phyloP scores from a whole-genome alignment of 2,329 filamentous ascomycete species.

The Scytalidium sp. region DNA sequence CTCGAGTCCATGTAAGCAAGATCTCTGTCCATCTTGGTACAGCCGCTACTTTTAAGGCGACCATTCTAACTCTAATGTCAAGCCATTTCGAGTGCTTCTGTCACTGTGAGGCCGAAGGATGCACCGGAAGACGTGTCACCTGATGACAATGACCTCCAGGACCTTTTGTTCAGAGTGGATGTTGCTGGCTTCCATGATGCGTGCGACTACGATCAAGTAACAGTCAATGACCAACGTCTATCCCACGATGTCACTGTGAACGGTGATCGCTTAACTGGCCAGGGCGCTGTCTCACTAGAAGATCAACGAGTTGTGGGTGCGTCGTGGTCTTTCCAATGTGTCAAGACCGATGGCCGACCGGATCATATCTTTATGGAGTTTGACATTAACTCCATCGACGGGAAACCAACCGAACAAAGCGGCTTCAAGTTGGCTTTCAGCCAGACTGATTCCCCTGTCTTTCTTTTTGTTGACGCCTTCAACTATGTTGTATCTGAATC shows the following conservation, averaged over 20 bases:
- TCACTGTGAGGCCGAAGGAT: neutral
- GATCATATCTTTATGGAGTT: conserved; percentile 44
- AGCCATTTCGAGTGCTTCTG: neutral
- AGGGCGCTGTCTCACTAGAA: conserved; percentile 37
- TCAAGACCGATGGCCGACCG: conserved; percentile 35
- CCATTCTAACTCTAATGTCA: neutral
- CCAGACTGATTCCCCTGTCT: conserved; percentile 30
- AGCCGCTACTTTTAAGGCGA: neutral
- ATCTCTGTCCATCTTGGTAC: neutral
- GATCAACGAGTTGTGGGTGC: conserved; percentile 37
- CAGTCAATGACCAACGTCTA: conserved; percentile 42
- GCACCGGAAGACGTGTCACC: conserved; percentile 9
- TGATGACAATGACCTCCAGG: conserved; percentile 12
- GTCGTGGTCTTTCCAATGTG: conserved; percentile 46
- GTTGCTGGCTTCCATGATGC: conserved; percentile 41
- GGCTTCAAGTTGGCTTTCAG: conserved; percentile 43
- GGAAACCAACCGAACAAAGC: conserved; percentile 33
- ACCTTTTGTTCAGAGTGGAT: conserved; percentile 36
- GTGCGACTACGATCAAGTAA: conserved; percentile 45
- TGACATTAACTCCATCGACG: conserved; percentile 39
- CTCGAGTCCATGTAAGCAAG: neutral
- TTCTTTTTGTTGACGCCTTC: neutral
- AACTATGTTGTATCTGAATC: neutral
- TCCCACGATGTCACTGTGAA: conserved; percentile 26
- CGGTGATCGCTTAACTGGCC: conserved; percentile 31